These are phyloP conservation scores for Neurospora sublineolata DNA, from an alignment of 495 filamentous ascomycete species.

Conservation along the genomic window DNA sequence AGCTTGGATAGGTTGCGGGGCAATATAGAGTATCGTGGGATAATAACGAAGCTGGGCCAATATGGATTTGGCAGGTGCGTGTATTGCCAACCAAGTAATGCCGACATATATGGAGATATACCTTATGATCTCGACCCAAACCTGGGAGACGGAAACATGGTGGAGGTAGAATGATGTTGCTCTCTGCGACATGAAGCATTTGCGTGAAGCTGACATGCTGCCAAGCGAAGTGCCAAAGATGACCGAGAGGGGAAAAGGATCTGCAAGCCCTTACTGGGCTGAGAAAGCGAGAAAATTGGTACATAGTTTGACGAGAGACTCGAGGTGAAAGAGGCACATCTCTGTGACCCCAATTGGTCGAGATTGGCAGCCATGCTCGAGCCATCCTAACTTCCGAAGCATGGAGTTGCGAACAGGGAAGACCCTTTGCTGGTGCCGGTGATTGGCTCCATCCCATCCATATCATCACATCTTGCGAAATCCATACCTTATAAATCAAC, in stretches of 20 bases:
- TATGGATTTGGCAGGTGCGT: neutral
- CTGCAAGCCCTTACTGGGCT: neutral
- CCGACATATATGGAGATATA: neutral
- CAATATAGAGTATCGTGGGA: neutral
- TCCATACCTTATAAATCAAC: neutral
- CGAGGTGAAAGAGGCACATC: neutral
- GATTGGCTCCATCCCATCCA: neutral
- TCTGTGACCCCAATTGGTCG: neutral
- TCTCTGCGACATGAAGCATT: neutral
- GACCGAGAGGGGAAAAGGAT: neutral
- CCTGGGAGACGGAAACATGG: neutral
- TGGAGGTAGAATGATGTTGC: neutral
- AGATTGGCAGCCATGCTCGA: neutral
- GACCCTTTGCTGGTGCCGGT: neutral
- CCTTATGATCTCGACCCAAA: neutral
- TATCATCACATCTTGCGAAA: neutral
- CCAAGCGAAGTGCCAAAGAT: neutral
- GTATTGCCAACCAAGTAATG: neutral
- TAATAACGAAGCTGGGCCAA: neutral
- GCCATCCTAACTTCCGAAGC: neutral
- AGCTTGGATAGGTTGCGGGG: neutral
- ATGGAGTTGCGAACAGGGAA: neutral
- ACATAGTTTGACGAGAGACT: neutral
- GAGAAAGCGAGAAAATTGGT: neutral
- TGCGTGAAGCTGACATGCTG: neutral